These are phyloP conservation scores for Ambrosia hybrid DNA, from an alignment of 140 eudicot genomes.

Conservation along the genomic window DNA sequence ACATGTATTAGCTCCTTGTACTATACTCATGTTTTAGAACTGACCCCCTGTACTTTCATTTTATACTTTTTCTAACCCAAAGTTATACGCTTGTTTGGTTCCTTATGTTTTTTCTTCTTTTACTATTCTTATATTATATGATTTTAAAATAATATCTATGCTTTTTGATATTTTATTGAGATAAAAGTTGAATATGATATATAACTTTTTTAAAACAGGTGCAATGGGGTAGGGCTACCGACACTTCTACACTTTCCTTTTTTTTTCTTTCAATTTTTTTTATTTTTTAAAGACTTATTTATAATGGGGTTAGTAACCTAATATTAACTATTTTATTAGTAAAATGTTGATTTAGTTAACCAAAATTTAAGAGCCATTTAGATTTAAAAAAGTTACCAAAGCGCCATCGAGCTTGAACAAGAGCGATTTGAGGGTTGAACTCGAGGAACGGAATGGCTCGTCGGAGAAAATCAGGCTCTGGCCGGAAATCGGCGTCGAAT, in stretches of 20 bases:
- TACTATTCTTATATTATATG: neutral
- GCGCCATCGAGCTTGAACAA: constrained; percentile 85
- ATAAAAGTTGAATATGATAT: neutral
- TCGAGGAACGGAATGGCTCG: constrained; percentile 76
- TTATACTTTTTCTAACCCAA: constrained; percentile 15
- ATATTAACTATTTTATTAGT: neutral
- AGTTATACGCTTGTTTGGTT: neutral
- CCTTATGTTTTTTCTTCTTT: neutral
- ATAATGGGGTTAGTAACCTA: constrained; percentile 9
- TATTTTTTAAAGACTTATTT: neutral
- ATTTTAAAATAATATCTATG: neutral
- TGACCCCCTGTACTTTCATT: constrained; percentile 34
- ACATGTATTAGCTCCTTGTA: constrained; percentile 30
- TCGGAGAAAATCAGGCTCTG: constrained; percentile 78
- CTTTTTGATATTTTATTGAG: neutral
- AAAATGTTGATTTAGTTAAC: constrained; percentile 1
- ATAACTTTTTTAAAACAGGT: constrained; percentile 12
- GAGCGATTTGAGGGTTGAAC: constrained; percentile 75
- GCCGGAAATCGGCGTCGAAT: constrained; percentile 87
- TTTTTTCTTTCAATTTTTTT: neutral
- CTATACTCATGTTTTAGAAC: constrained; percentile 22
- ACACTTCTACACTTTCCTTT: constrained; percentile 20
- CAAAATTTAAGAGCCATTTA: neutral
- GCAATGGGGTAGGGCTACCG: constrained; percentile 25
- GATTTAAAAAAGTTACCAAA: constrained; percentile 52